Evolutionary conservation across 78 protist species (phyloP).

Genomic region (Isochrysis galbana): DNA sequence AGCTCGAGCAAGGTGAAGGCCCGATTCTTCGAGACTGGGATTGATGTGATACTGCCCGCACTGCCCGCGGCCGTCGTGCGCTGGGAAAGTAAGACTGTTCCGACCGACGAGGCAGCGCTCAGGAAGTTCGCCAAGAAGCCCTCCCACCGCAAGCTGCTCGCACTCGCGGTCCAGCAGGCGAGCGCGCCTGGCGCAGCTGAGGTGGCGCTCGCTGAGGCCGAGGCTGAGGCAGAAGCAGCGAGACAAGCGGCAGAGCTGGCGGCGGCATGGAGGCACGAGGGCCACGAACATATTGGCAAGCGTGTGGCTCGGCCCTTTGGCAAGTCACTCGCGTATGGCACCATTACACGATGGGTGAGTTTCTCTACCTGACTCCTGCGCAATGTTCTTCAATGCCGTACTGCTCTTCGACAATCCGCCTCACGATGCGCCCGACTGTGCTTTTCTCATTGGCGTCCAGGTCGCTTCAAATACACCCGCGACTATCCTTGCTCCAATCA

Average conservation of each 20-base stretch:
- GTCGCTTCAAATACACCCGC: too few relatives aligned
- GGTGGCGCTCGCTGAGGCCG: neutral
- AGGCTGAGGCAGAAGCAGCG: neutral
- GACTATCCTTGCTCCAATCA: too few relatives aligned
- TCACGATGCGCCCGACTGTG: too few relatives aligned
- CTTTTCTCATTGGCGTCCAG: too few relatives aligned
- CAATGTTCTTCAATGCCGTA: too few relatives aligned
- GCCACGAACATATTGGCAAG: neutral
- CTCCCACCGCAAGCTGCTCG: neutral
- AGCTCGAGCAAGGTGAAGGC: neutral
- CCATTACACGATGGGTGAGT: neutral
- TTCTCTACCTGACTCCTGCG: too few relatives aligned
- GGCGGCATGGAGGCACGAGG: neutral
- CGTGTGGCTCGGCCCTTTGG: neutral
- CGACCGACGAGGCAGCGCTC: neutral
- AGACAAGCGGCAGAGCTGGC: neutral
- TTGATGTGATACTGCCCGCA: too few relatives aligned
- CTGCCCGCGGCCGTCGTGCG: neutral
- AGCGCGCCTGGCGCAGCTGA: neutral
- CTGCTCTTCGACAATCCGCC: too few relatives aligned
- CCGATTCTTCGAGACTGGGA: neutral
- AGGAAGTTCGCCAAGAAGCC: neutral
- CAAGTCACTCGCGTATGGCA: neutral
- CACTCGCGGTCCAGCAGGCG: neutral
- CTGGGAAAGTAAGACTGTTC: neutral